Conservation (phyloP, 805 yeast genomes). For the Candida germanica region DNA sequence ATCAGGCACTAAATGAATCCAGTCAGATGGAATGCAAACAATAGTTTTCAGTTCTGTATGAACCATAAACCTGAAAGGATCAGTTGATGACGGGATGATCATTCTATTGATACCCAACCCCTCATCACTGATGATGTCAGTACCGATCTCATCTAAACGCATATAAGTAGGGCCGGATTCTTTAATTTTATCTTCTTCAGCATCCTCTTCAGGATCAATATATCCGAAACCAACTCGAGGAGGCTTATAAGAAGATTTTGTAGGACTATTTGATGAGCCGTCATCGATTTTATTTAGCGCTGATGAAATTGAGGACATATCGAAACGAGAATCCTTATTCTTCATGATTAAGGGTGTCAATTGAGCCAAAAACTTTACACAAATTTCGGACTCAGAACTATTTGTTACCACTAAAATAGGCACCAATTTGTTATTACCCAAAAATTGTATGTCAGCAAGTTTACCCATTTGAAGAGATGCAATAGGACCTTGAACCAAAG, state of each 20-base stretch:
- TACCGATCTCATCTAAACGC: slow-evolving; percentile 5
- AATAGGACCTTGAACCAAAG: slow-evolving; percentile 23
- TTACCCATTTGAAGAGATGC: slow-evolving; percentile 7
- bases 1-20: slow-evolving; percentile 14
- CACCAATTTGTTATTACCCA: slow-evolving; percentile 14
- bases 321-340: not conserved
- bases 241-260: slow-evolving; percentile 1
- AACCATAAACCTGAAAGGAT: slow-evolving; percentile 9
- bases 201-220: slow-evolving; percentile 3
- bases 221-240: slow-evolving; percentile 7
- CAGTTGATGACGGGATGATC: slow-evolving; percentile 5
- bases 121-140: slow-evolving; percentile 16
- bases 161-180: not conserved
- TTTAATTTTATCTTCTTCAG: not conserved
- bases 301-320: not conserved
- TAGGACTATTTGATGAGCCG: not conserved
- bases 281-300: not conserved
- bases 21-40: slow-evolving; percentile 13
- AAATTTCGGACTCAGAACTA: slow-evolving; percentile 6
- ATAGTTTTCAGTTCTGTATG: slow-evolving; percentile 8
- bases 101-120: not conserved
- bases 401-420: slow-evolving; percentile 16
- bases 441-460: slow-evolving; percentile 13
- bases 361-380: slow-evolving; percentile 20
- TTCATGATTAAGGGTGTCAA: slow-evolving; percentile 26